These are phyloP conservation scores for Candida yuanshanica DNA, from an alignment of 805 yeast genomes.

Conservation along the genomic window DNA sequence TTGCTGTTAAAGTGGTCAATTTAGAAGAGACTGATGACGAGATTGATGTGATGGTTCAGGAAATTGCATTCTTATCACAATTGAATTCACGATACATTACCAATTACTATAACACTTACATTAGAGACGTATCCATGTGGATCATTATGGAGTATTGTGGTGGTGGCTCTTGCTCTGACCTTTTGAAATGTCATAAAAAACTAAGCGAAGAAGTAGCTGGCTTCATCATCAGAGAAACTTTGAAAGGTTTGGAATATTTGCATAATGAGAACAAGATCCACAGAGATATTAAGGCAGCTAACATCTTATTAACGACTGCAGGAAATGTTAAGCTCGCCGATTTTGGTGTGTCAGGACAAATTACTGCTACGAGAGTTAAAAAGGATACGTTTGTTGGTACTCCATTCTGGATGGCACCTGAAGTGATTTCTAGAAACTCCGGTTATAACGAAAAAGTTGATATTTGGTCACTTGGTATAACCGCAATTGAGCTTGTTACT, in stretches of 20 bases:
- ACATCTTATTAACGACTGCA: slow-evolving; percentile 61
- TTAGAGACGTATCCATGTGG: slow-evolving; percentile 68
- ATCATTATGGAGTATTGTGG: slow-evolving; percentile 94
- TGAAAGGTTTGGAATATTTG: slow-evolving; percentile 69
- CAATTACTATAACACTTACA: slow-evolving; percentile 55
- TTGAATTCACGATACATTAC: slow-evolving; percentile 61
- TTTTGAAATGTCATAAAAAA: slow-evolving; percentile 48
- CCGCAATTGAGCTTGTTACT: slow-evolving; percentile 75
- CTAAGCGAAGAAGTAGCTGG: slow-evolving; percentile 58
- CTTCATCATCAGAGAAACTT: slow-evolving; percentile 55
- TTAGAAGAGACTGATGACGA: slow-evolving; percentile 78
- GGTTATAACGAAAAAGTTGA: slow-evolving; percentile 88
- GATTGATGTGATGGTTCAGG: slow-evolving; percentile 63
- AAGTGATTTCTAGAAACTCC: slow-evolving; percentile 55
- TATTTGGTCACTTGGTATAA: slow-evolving; percentile 94
- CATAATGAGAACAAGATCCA: slow-evolving; percentile 76
- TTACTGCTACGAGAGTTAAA: slow-evolving; percentile 53
- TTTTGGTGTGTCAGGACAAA: slow-evolving; percentile 89
- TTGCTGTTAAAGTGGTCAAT: slow-evolving; percentile 85
- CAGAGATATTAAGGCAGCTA: slow-evolving; percentile 88
- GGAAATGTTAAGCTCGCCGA: slow-evolving; percentile 84
- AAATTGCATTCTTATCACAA: slow-evolving; percentile 68
- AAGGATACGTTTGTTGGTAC: slow-evolving; percentile 87
- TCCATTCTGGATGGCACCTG: slow-evolving; percentile 99
- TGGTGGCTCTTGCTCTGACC: slow-evolving; percentile 85